Base-by-base conservation (phyloP, 2,329 filamentous ascomycete genomes). In the Fusarium tuaranense region DNA sequence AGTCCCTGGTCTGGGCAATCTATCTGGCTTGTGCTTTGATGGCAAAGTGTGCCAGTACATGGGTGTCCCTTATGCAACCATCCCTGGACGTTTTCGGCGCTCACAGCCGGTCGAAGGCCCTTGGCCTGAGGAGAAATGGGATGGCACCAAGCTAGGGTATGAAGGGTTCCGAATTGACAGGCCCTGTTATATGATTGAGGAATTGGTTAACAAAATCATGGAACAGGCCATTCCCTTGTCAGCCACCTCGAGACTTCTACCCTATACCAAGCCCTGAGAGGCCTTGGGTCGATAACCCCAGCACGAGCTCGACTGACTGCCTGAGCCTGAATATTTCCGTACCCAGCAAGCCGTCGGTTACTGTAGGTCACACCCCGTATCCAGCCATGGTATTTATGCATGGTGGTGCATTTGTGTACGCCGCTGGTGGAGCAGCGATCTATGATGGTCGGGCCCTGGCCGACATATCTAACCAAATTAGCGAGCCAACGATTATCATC, bases 141-240 rank as follows among this genome's bases (percentile, higher is more conserved):
- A 57, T 6, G 51, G 51, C 30, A 65, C 0, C 86, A 90, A 64
- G 86, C 30, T 66, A 6, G 55, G 63, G 63, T 66, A 60, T 38
- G 51, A n/a, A 32, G 6, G 22, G 7, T 46, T 22, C 41, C 41
- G 7, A 46, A 1, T 46, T 46, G 12, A 46, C 13, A 46, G 4
- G 5, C 20, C 13, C 12, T 22, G 13, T 22, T 22, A 7, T 14
- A 46, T 46, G 41, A 22, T 46, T 46, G 20, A 46, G 13, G 7
- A 8, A 14, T 22, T 14, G 20, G 4, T 12, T 46, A 22, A 46
- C 20, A 46, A 46, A 46, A 20, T 16, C 20, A 3, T 46, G 20
- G 3, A 46, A 46, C 20, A 60, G 57, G 14, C 34, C 57, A n/a
- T 60, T 60, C 25, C 57, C 57, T 27, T 41, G 18, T 22, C 65